Evolutionary conservation across 352 stramenopile species (phyloP), one percentile per base, ranked within the genome.

Genomic region (Globisporangium abappressorium): DNA sequence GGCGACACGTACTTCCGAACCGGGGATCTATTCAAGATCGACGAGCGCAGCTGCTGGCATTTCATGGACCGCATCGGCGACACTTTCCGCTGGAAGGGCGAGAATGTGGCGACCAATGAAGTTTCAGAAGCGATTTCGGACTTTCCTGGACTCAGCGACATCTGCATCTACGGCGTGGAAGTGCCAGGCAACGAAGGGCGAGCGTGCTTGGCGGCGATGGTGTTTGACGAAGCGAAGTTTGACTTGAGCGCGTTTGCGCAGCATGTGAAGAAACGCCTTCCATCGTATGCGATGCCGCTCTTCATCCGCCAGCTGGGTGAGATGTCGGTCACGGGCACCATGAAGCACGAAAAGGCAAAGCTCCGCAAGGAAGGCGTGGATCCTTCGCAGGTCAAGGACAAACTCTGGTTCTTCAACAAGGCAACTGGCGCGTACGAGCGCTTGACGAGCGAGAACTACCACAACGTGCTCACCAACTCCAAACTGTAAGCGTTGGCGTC

Each of bases 41-140:
- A 98, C 65, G 65, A 74, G 33, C 69, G 79, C 7, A 75, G 82
- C 5, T 91, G 82, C 71, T 94, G 91, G 79, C 93, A 95, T 71
- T 98, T 97, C 61, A 76, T 96, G 5, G 94, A 98, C 63, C 87
- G 93, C 20, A 84, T 98, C 18, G 93, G 93, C 26, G 93, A 98
- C 67, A 98, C 93, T 20, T 98, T 97, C 70, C 85, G 93, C 18
- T 98, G 93, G 91, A 98, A 98, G 61, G 93, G 93, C 26, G 93
- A 98, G 65, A 98, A 98, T 64, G 90, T 97, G 18, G 85, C 89
- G 47, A 98, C 93, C 2, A 95, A 89, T 58, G 91, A 98, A 70
- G 91, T 98, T 9, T 78, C 83, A 0, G 79, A 95, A 53, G 85
- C 85, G 2, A 72, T 98, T 24, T 84, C 82, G 34, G 76, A 83